Base-by-base conservation (phyloP, 139 green algal species). In the Tetraselmis chui region DNA sequence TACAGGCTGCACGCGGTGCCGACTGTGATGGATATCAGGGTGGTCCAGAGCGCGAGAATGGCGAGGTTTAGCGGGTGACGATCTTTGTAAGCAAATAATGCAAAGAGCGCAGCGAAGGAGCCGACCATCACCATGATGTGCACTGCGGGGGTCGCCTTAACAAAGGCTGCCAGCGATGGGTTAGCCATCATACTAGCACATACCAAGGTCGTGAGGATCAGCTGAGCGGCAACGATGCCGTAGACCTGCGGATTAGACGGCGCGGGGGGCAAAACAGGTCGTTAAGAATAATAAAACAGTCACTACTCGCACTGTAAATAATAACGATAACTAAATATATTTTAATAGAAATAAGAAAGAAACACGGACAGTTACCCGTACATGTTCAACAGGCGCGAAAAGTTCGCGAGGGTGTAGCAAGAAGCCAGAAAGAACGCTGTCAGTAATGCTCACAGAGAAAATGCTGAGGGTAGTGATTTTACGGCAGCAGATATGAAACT, bases 11-110 rank as follows among this genome's bases (percentile, higher is more conserved):
- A 90, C 1, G 86, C 82, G 25, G 88, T 85, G 28, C 87, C 90
- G 2, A 92, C 85, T 0, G 79, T 87, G 0, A 89, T 31, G n/a
- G 80, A 81, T 23, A 88, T 81, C 28, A 23, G 28, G 5, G 45
- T 30, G 1, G 88, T 90, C 83, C 86, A 94, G 45, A 84, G 1
- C 31, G 45, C 90, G 25, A 95, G 79, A 5, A 94, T n/a, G 11
- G 91, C 79, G 0, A 95, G 84, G 83, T 95, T 95, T 29, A 74
- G 22, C 0, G 92, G 92, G 82, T 95, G 92, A 24, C 78, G 83
- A 24, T 89, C 82, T 28, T 85, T 83, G 76, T 92, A 95, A 30
- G 86, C 83, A 80, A 87, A 92, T 30, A 87, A 28, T n/a, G 85
- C 82, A 28, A 89, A 84, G 26, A 89, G 81, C 27, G 75, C 80